Base-by-base conservation (phyloP, 257 asterid genomes). In the Nicotiana noctiflora region DNA sequence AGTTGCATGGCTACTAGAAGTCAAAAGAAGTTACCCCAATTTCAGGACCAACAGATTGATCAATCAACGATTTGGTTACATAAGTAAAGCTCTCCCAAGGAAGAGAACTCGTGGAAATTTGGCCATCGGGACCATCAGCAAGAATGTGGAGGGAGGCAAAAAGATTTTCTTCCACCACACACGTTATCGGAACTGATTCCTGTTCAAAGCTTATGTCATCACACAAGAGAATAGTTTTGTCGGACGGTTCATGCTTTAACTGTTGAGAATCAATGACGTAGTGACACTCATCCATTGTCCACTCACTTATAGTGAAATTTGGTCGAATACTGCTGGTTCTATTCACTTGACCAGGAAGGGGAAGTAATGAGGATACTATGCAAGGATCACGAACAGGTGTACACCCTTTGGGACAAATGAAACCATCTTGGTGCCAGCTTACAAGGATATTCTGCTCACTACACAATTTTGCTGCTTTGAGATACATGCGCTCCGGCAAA, bases 21-120 rank as follows among this genome's bases (percentile, higher is more conserved):
- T 57, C 74, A 49, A 63, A 64, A 18, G 29, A 79, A 63, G 76
- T 79, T 90, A 94, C 99, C 97, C 90, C 97, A 77, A 87, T 60
- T 84, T 91, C 95, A 85, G 87, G 89, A 77, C 83, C 86, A 81
- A 85, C 86, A 23, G 95, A 88, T 82, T 90, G 90, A 90, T 92
- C 92, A 66, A 89, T 86, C 85, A 90, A 51, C n/a, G 98, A 88
- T 84, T 90, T 96, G 21, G 93, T 96, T 56, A 90, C 87, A 72
- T 96, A 96, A 10, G 90, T 92, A 89, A 92, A 92, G 92, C 95
- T 88, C 88, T 94, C 99, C 99, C 99, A 96, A 18, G 99, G 99
- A 84, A 91, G 89, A 72, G 94, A 88, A 80, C 83, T 84, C 57
- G 90, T 92, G 10, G 86, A 72, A 83, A 85, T 85, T 82, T 91